Evolutionary conservation across 805 yeast species (phyloP).

Genomic region (Spathaspora gorwiae): DNA sequence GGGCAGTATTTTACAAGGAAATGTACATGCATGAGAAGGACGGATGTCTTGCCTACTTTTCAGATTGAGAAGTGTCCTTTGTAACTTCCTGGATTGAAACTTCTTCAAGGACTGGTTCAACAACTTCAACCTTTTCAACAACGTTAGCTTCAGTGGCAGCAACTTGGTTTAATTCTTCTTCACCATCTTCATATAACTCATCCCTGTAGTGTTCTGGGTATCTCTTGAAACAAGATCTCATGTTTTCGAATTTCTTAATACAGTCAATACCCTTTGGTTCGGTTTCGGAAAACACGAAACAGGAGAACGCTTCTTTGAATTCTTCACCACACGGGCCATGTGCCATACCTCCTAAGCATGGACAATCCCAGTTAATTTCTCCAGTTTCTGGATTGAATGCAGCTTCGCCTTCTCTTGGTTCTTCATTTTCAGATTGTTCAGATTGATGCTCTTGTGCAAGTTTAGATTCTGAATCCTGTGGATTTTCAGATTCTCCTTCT

Average conservation of each 20-base stretch:
- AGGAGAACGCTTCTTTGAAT: constrained; percentile 73
- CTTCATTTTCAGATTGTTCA: neutral
- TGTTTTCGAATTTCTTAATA: constrained; percentile 78
- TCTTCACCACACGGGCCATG: constrained; percentile 89
- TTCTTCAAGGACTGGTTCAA: constrained; percentile 11
- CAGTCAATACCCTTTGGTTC: constrained; percentile 98
- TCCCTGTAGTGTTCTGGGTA: constrained; percentile 93
- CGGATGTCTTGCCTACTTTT: no score
- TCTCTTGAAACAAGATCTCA: constrained; percentile 92
- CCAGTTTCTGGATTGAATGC: constrained; percentile 97
- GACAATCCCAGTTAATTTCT: constrained; percentile 99
- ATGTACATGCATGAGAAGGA: no score
- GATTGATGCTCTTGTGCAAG: neutral
- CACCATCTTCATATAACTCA: constrained; percentile 78
- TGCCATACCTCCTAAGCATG: constrained; percentile 99
- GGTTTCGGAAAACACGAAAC: constrained; percentile 88
- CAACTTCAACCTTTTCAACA: constrained; percentile 9
- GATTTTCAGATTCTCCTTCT: constrained; percentile 7
- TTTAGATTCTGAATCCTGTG: neutral
- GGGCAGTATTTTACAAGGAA: no score
- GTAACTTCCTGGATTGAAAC: neutral
- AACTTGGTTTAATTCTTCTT: constrained; percentile 17
- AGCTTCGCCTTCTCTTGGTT: constrained; percentile 28
- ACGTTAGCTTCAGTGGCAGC: constrained; percentile 12
- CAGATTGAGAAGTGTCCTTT: no score